Evolutionary conservation across 768 basidiomycete genomes (phyloP), one percentile per base, ranked within the genome.

Genomic region (Lactarius quietus): DNA sequence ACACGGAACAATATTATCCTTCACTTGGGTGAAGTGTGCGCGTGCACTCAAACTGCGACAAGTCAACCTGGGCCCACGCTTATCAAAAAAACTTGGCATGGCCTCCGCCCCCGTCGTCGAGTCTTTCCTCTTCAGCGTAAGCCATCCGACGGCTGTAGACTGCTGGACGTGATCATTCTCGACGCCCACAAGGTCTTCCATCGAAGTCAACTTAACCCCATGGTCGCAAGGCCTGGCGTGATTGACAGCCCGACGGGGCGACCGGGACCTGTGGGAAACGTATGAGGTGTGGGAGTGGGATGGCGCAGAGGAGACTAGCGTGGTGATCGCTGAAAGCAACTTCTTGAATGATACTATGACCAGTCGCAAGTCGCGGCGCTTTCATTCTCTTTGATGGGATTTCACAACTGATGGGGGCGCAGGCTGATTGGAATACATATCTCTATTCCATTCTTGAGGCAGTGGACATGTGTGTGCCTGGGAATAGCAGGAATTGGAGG

Each of bases 251-350:
- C 93, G 18, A 90, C 88, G 0, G 59, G 73, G n/a, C 66, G 86
- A 88, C 17, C 74, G 81, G 64, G 97, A 95, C 72, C 69, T 95
- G 5, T 96, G 95, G 95, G 88, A 92, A 70, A 83, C 88, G 78
- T 94, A 98, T 69, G 92, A 90, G 18, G 92, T 98, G 5, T 99
- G 96, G 96, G 85, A 86, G 0, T 98, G 89, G 87, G 90, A 93
- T 71, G 76, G 74, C 7, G 77, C 77, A 33, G 88, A 86, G 70
- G 75, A 86, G 18, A 80, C 84, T 66, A 87, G 86, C 0, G 86
- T 95, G 2, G 86, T 91, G 5, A 75, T 99, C 60, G 81, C 92
- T 57, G 92, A 93, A 73, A 90, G 82, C 69, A 98, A 97, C 73
- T 99, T 99, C 71, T 74, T 78, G 15, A 84, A 84, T 62, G 79